Conservation (phyloP, 768 basidiomycete species). For the Vararia minispora region DNA sequence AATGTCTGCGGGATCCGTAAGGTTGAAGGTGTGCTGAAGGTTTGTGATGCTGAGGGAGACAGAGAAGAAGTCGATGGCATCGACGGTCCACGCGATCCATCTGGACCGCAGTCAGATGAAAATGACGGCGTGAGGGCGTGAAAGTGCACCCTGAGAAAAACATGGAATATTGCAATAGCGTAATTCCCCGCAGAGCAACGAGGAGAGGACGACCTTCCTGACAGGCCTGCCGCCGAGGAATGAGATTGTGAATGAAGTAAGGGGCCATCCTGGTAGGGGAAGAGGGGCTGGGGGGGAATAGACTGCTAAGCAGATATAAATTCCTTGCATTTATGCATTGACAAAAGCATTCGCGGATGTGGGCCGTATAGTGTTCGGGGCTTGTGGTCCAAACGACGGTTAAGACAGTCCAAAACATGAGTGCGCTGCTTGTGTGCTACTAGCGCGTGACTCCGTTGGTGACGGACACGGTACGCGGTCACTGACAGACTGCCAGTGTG, state of each 20-base stretch:
- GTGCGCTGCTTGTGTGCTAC: no score
- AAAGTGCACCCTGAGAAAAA: conserved; percentile 40
- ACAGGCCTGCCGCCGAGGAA: conserved; percentile 1
- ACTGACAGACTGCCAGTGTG: no score
- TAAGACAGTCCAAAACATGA: no score
- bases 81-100: conserved; percentile 82
- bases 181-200: conserved; percentile 28
- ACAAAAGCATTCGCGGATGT: no score
- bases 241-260: conserved; percentile 8
- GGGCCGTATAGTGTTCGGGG: no score
- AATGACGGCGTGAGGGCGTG: neutral
- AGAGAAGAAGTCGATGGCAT: conserved; percentile 80
- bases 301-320: no score
- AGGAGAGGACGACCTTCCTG: conserved; percentile 23
- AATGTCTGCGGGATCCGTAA: conserved; percentile 28
- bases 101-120: conserved; percentile 20
- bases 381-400: no score
- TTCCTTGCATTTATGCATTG: no score
- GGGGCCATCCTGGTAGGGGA: conserved; percentile 6
- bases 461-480: no score
- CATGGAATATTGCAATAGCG: conserved; percentile 39
- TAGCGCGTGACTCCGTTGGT: no score
- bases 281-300: neutral
- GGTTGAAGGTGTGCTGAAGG: conserved; percentile 37
- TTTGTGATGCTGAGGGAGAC: conserved; percentile 48